These are phyloP conservation scores for Fusarium penzigii DNA, from an alignment of 2,329 filamentous ascomycete species.

Conservation along the genomic window DNA sequence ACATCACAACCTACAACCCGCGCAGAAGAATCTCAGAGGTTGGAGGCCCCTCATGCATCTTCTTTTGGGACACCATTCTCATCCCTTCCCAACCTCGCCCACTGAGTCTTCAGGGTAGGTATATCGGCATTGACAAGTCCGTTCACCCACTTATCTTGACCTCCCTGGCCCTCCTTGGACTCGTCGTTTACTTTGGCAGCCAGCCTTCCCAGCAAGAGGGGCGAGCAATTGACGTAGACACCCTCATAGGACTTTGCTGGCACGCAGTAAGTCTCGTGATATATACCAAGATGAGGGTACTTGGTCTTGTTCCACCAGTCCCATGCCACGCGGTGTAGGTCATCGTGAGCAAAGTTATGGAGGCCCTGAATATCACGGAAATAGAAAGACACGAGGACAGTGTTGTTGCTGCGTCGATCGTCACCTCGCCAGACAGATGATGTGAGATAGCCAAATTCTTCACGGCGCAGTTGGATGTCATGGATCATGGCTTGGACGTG, in stretches of 20 bases:
- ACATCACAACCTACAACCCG: too few relatives aligned
- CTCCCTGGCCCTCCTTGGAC: constrained; percentile 1
- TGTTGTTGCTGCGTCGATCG: constrained; percentile 41
- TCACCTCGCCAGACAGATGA: constrained; percentile 42
- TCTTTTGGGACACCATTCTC: constrained; percentile 19
- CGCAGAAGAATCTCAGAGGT: too few relatives aligned
- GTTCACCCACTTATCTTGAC: constrained; percentile 33
- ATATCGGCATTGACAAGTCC: constrained; percentile 36
- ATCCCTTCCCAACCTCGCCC: constrained; percentile 33
- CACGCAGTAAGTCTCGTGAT: constrained; percentile 55
- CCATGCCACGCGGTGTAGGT: constrained; percentile 50
- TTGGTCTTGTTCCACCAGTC: constrained; percentile 47
- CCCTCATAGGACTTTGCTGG: constrained; percentile 50
- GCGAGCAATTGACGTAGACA: constrained; percentile 49
- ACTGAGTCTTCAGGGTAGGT: constrained; percentile 36
- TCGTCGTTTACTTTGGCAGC: constrained; percentile 23
- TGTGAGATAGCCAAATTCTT: constrained; percentile 50
- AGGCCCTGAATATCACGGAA: constrained; percentile 51
- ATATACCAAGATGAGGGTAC: constrained; percentile 48
- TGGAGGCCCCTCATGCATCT: constrained; percentile 1
- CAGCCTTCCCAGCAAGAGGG: constrained; percentile 37
- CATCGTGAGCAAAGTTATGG: constrained; percentile 52
- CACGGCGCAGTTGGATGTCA: constrained; percentile 36
- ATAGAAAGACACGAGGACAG: constrained; percentile 49
- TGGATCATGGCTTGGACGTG: constrained; percentile 42